Base-by-base conservation (phyloP, 1,139 yeast species). In the Candida tetrigidarum region DNA sequence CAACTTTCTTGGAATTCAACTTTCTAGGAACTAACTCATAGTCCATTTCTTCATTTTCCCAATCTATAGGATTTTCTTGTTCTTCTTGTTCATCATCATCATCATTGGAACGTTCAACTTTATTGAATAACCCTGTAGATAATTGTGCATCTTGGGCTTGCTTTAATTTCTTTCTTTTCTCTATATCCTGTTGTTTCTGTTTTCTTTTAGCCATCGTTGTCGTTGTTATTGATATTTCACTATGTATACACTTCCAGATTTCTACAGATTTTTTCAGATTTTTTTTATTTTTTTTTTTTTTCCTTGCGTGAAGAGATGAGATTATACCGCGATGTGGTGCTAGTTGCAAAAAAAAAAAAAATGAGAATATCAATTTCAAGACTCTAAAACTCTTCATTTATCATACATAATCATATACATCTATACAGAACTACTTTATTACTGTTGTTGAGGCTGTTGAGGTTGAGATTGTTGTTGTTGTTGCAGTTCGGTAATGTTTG, bases 11-110 rank as follows among this genome's bases (percentile, higher is more conserved):
- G 67, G 71, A 67, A 15, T 63, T 56, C 29, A 69, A 47, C 3
- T 58, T 54, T 61, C 92, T 72, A 2, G 92, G 90, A 47, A 58
- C 67, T 52, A 76, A 62, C 60, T 86, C 93, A 56, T 86, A 86
- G 46, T 80, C 86, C 59, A 83, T 88, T 57, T 84, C 91, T 52
- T 77, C 80, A 50, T 81, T 75, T n/a, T 83, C 88, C 76, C 76
- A 71, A 49, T 67, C 67, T 19, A 52, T 46, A n/a, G n/a, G n/a
- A 4, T 46, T 37, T 5, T 42, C 46, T 15, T 41, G 48, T 12
- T 48, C 49, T 12, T 50, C 54, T 18, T 33, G 47, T 11, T 39
- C 49, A 15, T 41, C 45, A n/a, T 39, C 50, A 18, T 43, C 45
- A 10, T 45, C 45, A 27, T 45, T 52, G 8, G 25, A 35, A 26